Evolutionary conservation across 2,329 filamentous ascomycete genomes (phyloP).

Genomic region (Exophiala xenobiotica): DNA sequence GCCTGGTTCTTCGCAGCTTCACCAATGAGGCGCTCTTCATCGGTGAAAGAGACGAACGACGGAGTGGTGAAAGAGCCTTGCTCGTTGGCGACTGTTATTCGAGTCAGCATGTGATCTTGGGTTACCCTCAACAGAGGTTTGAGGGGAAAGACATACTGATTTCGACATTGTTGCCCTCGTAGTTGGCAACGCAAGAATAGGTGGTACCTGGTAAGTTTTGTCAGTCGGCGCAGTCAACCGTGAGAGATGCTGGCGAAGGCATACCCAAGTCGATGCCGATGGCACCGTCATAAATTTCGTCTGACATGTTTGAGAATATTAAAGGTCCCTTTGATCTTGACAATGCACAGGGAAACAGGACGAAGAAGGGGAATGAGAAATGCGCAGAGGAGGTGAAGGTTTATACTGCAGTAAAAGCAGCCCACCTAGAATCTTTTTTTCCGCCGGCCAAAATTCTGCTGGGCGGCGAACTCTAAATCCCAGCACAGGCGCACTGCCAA

Average conservation of each 20-base stretch:
- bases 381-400: too few relatives aligned
- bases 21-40: conserved; percentile 98
- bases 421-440: too few relatives aligned
- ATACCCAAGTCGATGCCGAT: conserved; percentile 99
- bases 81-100: conserved; percentile 81
- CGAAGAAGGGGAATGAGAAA: conserved; percentile 4
- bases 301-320: conserved; percentile 64
- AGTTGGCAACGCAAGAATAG: conserved; percentile 99
- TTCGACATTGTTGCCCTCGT: conserved; percentile 99
- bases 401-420: too few relatives aligned
- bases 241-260: conserved; percentile 12
- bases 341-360: conserved; percentile 3
- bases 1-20: conserved; percentile 99
- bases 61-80: conserved; percentile 99
- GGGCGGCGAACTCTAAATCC: too few relatives aligned
- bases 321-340: not conserved
- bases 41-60: conserved; percentile 98
- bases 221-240: conserved; percentile 32
- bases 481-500: too few relatives aligned
- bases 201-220: conserved; percentile 71
- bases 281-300: conserved; percentile 99
- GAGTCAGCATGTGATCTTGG: conserved; percentile 25
- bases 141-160: conserved; percentile 68
- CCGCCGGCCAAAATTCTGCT: too few relatives aligned
- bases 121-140: not conserved